Evolutionary conservation across 106 monocot species (phyloP).

Genomic region (Alisma plantagoaquatica): DNA sequence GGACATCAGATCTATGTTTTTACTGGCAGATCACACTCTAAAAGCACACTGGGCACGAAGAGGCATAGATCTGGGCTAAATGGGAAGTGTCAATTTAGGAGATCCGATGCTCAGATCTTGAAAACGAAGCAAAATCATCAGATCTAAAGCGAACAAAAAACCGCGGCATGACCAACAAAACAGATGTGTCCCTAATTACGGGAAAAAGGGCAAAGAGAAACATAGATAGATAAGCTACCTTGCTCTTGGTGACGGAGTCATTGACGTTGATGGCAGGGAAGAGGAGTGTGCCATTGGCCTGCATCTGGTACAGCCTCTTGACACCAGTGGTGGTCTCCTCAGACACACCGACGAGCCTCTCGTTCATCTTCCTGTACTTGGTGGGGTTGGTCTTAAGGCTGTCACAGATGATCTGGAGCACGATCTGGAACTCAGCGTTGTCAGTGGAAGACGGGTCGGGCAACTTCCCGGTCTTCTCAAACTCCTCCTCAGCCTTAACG

Average conservation of each 20-base stretch:
- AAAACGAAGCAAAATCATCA: background rate
- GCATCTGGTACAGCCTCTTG: conserved; percentile 86
- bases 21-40: no score
- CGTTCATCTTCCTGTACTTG: conserved; percentile 70
- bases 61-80: background rate
- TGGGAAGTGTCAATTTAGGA: background rate
- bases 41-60: background rate
- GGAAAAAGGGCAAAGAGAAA: no score
- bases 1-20: no score
- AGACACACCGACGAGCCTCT: conserved; percentile 63
- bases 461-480: conserved; percentile 51
- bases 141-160: background rate
- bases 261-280: conserved; percentile 83
- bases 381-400: conserved; percentile 51
- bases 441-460: conserved; percentile 60
- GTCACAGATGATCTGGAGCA: conserved; percentile 55
- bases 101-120: background rate
- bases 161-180: no score
- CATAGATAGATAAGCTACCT: no score
- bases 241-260: conserved; percentile 91
- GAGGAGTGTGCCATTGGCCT: conserved; percentile 49
- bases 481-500: conserved; percentile 79
- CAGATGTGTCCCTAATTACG: no score
- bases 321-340: conserved; percentile 81
- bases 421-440: conserved; percentile 78